Percentiles rank a stretch among this genome's conserved stretches.
phyloP scores from a whole-genome alignment of 257 asterid species.

The Penstemon newberryi region DNA sequence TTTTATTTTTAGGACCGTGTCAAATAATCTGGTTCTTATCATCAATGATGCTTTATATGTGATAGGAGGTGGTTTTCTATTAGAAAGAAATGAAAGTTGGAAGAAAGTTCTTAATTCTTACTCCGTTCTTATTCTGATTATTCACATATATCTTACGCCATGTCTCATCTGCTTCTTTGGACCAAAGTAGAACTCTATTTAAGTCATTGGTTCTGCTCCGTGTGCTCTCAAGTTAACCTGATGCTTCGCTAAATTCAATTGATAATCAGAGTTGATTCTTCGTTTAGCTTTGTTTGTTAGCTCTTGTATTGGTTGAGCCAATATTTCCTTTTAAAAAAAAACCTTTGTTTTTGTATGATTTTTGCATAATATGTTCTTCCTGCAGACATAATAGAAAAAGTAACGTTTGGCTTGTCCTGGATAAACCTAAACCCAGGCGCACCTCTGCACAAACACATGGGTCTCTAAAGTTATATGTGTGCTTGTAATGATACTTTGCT shows the following conservation, averaged over 20 bases:
- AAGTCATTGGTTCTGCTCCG: background rate
- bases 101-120: background rate
- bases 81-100: background rate
- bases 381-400: too few species aligned
- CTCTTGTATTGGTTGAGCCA: too few species aligned
- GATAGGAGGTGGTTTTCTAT: slow-evolving; percentile 1
- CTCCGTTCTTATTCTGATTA: background rate
- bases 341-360: too few species aligned
- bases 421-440: too few species aligned
- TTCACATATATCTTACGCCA: background rate
- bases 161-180: slow-evolving; percentile 8
- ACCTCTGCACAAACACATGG: too few species aligned
- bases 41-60: background rate
- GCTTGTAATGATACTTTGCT: too few species aligned
- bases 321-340: too few species aligned
- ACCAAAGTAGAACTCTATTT: background rate
- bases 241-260: background rate
- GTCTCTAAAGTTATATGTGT: too few species aligned
- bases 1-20: background rate
- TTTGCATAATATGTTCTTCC: too few species aligned
- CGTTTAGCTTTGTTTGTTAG: too few species aligned
- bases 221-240: slow-evolving; percentile 2
- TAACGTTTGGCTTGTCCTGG: too few species aligned
- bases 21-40: background rate
- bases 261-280: too few species aligned